Percentiles rank a stretch among this genome's conserved stretches.
Evolutionary conservation across 2,329 filamentous ascomycete genomes (phyloP).

Genomic region (Aureobasidium sp.): DNA sequence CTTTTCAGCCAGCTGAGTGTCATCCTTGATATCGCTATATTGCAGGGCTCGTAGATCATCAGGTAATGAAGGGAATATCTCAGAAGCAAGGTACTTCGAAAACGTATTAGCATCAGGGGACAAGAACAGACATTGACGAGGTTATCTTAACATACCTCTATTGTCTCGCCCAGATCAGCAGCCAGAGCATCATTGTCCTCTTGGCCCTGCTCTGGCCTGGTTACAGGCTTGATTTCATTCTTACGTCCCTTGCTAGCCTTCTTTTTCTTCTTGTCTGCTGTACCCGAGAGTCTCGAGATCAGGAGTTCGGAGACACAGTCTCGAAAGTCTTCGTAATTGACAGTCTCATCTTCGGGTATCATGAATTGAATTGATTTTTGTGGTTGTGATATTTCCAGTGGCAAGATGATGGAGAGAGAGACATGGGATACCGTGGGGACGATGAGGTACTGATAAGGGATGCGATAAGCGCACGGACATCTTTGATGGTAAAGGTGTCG

Average conservation of each 20-base stretch:
- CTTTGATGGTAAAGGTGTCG: constrained; percentile 4
- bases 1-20: constrained; percentile 40
- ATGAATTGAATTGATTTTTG: constrained; percentile 16
- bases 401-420: not conserved
- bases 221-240: constrained; percentile 30
- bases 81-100: constrained; percentile 57
- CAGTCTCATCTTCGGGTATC: constrained; percentile 30
- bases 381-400: not conserved
- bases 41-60: constrained; percentile 51
- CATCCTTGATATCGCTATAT: constrained; percentile 47
- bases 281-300: constrained; percentile 50
- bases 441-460: not conserved
- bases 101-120: no score
- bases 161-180: constrained; percentile 70
- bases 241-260: constrained; percentile 31
- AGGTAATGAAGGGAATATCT: constrained; percentile 61
- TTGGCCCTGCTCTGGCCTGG: constrained; percentile 13
- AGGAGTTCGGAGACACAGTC: constrained; percentile 65
- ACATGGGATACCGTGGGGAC: not conserved
- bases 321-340: constrained; percentile 61
- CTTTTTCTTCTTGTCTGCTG: constrained; percentile 40
- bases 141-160: no score
- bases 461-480: constrained; percentile 3
- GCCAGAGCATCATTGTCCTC: constrained; percentile 33
- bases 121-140: no score